Percentiles rank a stretch among this genome's conserved stretches.
Conservation (phyloP, 1,139 yeast genomes). For the Yamadazyma pseudoaaseri region DNA sequence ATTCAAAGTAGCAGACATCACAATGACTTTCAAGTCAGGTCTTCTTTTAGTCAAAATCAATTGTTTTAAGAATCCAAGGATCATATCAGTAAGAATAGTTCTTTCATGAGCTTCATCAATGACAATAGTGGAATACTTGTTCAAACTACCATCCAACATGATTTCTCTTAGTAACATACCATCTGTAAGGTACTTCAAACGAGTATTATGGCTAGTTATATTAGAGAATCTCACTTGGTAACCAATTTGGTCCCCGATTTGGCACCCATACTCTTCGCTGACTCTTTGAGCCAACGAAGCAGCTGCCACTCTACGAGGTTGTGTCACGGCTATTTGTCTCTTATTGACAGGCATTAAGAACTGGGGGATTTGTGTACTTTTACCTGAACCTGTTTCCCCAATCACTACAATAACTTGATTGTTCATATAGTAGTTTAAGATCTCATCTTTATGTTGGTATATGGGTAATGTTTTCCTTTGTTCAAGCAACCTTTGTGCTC, state of each 20-base stretch:
- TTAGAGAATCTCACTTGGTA: constrained; percentile 83
- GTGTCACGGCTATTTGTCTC: constrained; percentile 83
- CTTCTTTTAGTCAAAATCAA: constrained; percentile 48
- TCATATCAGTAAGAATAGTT: constrained; percentile 84
- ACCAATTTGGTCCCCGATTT: constrained; percentile 83
- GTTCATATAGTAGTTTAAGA: constrained; percentile 51
- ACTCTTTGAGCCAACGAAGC: constrained; percentile 92
- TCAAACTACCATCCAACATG: constrained; percentile 68
- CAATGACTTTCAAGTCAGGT: constrained; percentile 56
- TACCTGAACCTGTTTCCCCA: constrained; percentile 98
- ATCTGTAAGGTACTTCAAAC: constrained; percentile 85
- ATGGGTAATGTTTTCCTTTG: constrained; percentile 70
- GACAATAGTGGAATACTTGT: constrained; percentile 71
- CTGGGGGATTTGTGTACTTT: constrained; percentile 96
- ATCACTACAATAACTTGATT: constrained; percentile 77
- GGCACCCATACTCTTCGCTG: constrained; percentile 80
- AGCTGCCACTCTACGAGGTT: constrained; percentile 98
- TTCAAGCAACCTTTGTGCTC: constrained; percentile 47
- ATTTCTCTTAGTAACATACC: constrained; percentile 95
- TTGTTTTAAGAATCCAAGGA: constrained; percentile 82
- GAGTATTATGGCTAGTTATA: constrained; percentile 45
- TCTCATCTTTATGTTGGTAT: constrained; percentile 64
- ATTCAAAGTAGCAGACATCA: constrained; percentile 96
- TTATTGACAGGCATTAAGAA: constrained; percentile 57
- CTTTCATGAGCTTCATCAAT: constrained; percentile 98